Evolutionary conservation across 305 asterid species (phyloP).

Genomic region (Fraxinus velutina): DNA sequence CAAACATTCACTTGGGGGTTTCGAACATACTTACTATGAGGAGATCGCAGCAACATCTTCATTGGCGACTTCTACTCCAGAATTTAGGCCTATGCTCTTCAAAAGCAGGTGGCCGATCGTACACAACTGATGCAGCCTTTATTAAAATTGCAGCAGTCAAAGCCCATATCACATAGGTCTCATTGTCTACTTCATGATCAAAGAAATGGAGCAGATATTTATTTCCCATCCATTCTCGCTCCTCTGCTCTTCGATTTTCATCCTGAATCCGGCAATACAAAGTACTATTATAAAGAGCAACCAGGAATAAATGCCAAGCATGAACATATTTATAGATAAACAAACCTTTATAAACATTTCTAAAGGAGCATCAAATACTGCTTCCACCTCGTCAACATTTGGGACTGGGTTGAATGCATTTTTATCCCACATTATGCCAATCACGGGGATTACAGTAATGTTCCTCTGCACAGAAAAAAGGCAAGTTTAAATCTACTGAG

Average conservation of each 20-base stretch:
- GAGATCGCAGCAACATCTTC: slow-evolving; percentile 13
- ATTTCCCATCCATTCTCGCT: slow-evolving; percentile 48
- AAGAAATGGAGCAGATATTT: slow-evolving; percentile 54
- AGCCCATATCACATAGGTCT: slow-evolving; percentile 59
- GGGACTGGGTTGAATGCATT: slow-evolving; percentile 40
- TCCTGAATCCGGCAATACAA: slow-evolving; percentile 35
- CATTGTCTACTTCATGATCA: slow-evolving; percentile 40
- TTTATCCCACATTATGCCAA: slow-evolving; percentile 61
- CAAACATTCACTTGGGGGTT: not conserved
- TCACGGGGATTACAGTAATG: slow-evolving; percentile 57
- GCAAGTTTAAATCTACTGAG: slow-evolving; percentile 13
- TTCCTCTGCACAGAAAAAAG: slow-evolving; percentile 38
- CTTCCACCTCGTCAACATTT: slow-evolving; percentile 63
- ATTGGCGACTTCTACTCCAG: slow-evolving; percentile 55
- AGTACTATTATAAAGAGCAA: not conserved
- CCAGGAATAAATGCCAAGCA: not conserved
- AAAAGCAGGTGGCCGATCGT: slow-evolving; percentile 53
- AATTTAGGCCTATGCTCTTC: slow-evolving; percentile 45
- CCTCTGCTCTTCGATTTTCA: slow-evolving; percentile 54
- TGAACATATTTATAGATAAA: not conserved
- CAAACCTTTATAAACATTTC: slow-evolving; percentile 76
- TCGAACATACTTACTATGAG: not conserved
- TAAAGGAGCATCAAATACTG: slow-evolving; percentile 68
- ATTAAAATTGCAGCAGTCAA: slow-evolving; percentile 68
- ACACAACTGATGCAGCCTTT: slow-evolving; percentile 54